A percentile compares a stretch with the other conserved stretches of the same genome.
Conservation (phyloP, 2,329 filamentous ascomycete species). For the Escovopsis sp. region DNA sequence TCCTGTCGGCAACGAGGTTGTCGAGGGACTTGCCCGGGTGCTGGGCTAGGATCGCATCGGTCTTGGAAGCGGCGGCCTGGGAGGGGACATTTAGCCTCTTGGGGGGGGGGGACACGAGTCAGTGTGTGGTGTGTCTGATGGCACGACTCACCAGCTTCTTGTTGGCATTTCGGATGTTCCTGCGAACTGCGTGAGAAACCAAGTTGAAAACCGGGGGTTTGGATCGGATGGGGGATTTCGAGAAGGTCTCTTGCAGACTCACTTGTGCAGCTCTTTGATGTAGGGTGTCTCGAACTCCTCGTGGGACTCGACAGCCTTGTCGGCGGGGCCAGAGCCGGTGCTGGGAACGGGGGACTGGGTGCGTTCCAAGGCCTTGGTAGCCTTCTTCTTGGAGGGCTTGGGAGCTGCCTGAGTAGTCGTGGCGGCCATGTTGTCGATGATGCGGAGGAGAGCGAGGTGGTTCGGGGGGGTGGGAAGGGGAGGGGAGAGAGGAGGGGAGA, state of each 20-base stretch:
- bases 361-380: conserved; percentile 33
- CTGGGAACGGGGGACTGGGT: conserved; percentile 41
- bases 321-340: conserved; percentile 28
- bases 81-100: not conserved
- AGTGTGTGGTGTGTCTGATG: conserved; percentile 1
- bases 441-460: conserved; percentile 4
- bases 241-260: conserved; percentile 18
- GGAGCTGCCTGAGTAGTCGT: conserved; percentile 44
- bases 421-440: conserved; percentile 39
- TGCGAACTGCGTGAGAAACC: conserved; percentile 22
- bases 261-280: conserved; percentile 87
- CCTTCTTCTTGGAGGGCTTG: conserved; percentile 57
- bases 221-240: not conserved
- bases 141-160: conserved; percentile 72
- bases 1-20: conserved; percentile 52
- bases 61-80: conserved; percentile 57
- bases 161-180: conserved; percentile 78
- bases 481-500: too few relatives aligned
- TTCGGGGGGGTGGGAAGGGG: not conserved
- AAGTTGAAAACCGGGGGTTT: not conserved
- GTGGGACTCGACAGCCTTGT: conserved; percentile 38
- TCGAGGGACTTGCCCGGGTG: conserved; percentile 58
- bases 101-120: not conserved
- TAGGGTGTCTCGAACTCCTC: conserved; percentile 63
- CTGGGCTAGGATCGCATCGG: conserved; percentile 53